Conservation (phyloP, 257 asterid genomes). For the Nemophila menziesii region DNA sequence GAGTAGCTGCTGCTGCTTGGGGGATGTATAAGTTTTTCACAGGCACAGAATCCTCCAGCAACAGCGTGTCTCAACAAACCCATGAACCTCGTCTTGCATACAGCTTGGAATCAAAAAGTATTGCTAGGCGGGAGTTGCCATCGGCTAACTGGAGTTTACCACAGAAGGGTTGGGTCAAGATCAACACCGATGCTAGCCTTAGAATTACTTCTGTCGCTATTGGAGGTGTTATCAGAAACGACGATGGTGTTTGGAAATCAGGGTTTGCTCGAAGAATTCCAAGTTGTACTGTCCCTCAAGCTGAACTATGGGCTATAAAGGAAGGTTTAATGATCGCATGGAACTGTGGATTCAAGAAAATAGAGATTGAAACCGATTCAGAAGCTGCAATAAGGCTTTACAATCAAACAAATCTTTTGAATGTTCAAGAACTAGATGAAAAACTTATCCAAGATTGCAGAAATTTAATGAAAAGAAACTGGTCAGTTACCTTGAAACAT, state of each 20-base stretch:
- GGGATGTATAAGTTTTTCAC: too few relatives aligned
- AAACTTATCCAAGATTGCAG: not conserved
- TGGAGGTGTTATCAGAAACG: not conserved
- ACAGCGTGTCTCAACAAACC: too few relatives aligned
- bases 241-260: not conserved
- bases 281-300: not conserved
- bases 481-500: not conserved
- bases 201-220: not conserved
- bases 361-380: not conserved
- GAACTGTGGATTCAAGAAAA: not conserved
- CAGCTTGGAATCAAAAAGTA: too few relatives aligned
- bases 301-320: not conserved
- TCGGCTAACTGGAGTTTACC: not conserved
- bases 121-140: too few relatives aligned
- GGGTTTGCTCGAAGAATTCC: not conserved
- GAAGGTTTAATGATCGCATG: not conserved
- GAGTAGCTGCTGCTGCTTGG: too few relatives aligned
- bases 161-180: not conserved
- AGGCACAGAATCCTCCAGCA: too few relatives aligned
- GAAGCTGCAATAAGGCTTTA: not conserved
- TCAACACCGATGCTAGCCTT: not conserved
- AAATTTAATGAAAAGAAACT: not conserved
- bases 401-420: too few relatives aligned
- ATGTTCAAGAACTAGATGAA: not conserved
- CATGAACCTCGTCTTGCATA: too few relatives aligned